A percentile compares a stretch with the other conserved stretches of the same genome.
Conservation (phyloP, 805 yeast species). For the Vanderwaltozyma yarrowii region DNA sequence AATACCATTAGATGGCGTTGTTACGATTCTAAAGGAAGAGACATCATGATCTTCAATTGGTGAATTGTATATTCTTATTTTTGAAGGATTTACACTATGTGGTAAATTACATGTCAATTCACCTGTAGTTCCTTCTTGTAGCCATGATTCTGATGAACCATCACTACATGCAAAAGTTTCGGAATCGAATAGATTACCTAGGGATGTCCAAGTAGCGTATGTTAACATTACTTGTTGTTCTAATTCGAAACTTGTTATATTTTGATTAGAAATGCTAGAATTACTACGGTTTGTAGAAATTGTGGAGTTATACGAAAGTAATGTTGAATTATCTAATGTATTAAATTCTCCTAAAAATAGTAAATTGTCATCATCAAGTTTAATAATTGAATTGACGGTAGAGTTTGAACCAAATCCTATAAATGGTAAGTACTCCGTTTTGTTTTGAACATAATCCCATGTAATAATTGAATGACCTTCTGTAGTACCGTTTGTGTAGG, state of each 20-base stretch:
- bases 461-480: constrained; percentile 39
- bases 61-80: constrained; percentile 62
- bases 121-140: constrained; percentile 41
- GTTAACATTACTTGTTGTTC: constrained; percentile 53
- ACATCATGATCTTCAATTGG: constrained; percentile 35
- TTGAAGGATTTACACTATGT: constrained; percentile 50
- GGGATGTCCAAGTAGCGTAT: constrained; percentile 43
- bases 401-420: constrained; percentile 63
- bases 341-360: constrained; percentile 74
- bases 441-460: constrained; percentile 41
- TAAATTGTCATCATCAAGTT: constrained; percentile 39
- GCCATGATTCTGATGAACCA: constrained; percentile 39
- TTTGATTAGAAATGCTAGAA: constrained; percentile 24
- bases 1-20: constrained; percentile 75
- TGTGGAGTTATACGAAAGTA: constrained; percentile 20
- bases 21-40: constrained; percentile 57
- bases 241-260: constrained; percentile 32
- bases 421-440: constrained; percentile 48
- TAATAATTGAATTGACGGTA: constrained; percentile 50
- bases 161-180: constrained; percentile 49
- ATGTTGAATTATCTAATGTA: constrained; percentile 44
- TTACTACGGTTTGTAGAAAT: constrained; percentile 24
- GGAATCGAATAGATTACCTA: constrained; percentile 28
- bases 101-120: constrained; percentile 58
- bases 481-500: constrained; percentile 36